Evolutionary conservation across 371 early-diverging fungal genomes (phyloP), one percentile per base, ranked within the genome.

Genomic region (Apophysomyces trapeziformis): DNA sequence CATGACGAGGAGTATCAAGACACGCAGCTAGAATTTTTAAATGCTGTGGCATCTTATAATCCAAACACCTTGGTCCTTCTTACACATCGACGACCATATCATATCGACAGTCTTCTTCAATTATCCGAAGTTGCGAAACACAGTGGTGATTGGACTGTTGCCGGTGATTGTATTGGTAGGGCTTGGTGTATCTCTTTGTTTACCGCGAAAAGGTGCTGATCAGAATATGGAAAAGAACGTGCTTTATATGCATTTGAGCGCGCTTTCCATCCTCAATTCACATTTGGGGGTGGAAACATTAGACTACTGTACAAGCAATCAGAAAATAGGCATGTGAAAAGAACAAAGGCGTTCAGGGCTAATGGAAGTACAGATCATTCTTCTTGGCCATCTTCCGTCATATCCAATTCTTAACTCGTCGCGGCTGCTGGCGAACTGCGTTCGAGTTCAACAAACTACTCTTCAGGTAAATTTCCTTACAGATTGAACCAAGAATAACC

Each of bases 391-490:
- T 96, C 21, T 92, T 90, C 67, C 83, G 94, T 11, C 96, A 96
- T 47, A 86, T 95, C 56, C 88, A 90, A 70, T 93, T 90, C 69
- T 67, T 95, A 65, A 83, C 91, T n/a, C 85, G 95, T 21, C 85
- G 91, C 57, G 96, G 97, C 7, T 96, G 96, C 77, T 96, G 97
- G 97, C 74, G 93, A 44, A 96, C 96, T 5, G 92, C 93, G 7
- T 90, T 95, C 65, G 97, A 96, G 76, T 89, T 94, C 65, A 87
- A 89, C 64, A 96, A 93, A 75, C 76, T 94, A 12, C 74, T 96
- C 18, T 72, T 92, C 50, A 73, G 77, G 77, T 74, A 70, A 21
- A 56, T 36, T 2, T 11, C 32, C 32, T 26, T 38, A 3, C 45
- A 5, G 44, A 57, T 73, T 7, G 18, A 39, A 61, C 13, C 38